Conservation (phyloP, 495 filamentous ascomycete genomes). For the Chaetomium cochliodes region DNA sequence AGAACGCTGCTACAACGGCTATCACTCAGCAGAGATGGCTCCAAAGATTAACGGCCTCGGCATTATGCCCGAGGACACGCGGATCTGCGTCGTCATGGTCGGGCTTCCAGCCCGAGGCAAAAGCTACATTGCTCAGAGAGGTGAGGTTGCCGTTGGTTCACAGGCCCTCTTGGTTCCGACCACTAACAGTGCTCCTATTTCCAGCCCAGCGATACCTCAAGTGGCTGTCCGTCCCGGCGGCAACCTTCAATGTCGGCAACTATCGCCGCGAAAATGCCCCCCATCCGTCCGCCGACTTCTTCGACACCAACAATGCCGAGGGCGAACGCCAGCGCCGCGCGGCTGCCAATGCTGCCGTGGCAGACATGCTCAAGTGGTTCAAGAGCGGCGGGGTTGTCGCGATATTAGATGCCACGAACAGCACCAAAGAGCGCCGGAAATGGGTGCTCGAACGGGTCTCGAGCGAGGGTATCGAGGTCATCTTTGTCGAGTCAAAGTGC, state of each 20-base stretch:
- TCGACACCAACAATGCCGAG: conserved; percentile 81
- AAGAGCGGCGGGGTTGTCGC: conserved; percentile 72
- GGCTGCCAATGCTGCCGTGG: conserved; percentile 84
- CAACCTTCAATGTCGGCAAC: conserved; percentile 93
- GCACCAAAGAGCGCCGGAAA: conserved; percentile 78
- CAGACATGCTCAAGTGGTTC: conserved; percentile 94
- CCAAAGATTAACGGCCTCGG: conserved; percentile 49
- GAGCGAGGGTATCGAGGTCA: conserved; percentile 74
- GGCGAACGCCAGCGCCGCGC: conserved; percentile 84
- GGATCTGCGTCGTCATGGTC: conserved; percentile 99
- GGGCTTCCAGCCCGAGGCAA: conserved; percentile 93
- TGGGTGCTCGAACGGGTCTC: conserved; percentile 83
- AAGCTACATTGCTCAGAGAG: conserved; percentile 94
- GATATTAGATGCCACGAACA: conserved; percentile 94
- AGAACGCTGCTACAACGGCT: conserved; percentile 15
- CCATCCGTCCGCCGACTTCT: conserved; percentile 86
- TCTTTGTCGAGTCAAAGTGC: conserved; percentile 95
- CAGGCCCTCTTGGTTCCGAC: too few relatives aligned
- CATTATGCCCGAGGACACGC: conserved; percentile 83
- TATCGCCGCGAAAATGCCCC: conserved; percentile 87
- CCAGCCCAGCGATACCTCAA: conserved; percentile 90
- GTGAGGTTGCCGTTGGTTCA: conserved; percentile 49
- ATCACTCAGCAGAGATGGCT: conserved; percentile 39
- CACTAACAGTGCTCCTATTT: conserved; percentile 9
- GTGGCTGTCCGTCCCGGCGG: conserved; percentile 91